Evolutionary conservation across 208 protist species (phyloP).

Genomic region (Crithidia brevicula): DNA sequence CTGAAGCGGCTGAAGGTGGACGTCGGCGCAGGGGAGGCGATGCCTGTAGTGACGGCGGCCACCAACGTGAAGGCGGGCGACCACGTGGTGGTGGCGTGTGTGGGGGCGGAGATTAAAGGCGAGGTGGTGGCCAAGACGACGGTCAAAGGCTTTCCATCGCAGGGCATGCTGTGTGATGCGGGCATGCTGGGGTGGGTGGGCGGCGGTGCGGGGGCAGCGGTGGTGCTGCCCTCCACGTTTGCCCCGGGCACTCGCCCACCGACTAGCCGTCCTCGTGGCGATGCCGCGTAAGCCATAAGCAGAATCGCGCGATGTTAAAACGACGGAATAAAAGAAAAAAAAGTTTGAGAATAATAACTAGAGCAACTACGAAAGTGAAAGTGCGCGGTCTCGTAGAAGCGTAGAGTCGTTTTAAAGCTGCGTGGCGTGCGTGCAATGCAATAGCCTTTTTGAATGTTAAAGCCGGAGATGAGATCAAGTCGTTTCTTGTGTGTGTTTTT

Average conservation of each 20-base stretch:
- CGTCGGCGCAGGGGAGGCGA: conserved; percentile 43
- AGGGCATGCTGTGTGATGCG: conserved; percentile 82
- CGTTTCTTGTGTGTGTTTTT: background rate
- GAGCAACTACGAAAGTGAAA: too few species aligned
- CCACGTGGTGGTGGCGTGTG: conserved; percentile 67
- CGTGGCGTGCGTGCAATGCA: too few species aligned
- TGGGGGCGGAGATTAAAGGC: conserved; percentile 64
- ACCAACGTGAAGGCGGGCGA: conserved; percentile 65
- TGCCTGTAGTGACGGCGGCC: conserved; percentile 80
- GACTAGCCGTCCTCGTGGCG: conserved; percentile 43
- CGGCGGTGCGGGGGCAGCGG: conserved; percentile 66
- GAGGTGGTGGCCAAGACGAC: conserved; percentile 63
- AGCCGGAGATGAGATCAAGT: too few species aligned
- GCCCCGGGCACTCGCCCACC: conserved; percentile 40
- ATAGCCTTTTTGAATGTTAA: too few species aligned
- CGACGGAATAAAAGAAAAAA: too few species aligned
- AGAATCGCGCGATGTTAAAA: too few species aligned
- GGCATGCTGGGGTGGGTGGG: conserved; percentile 84
- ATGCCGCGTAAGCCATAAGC: conserved; percentile 31
- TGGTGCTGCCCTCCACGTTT: conserved; percentile 53
- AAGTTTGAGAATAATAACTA: too few species aligned
- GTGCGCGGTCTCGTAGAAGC: too few species aligned
- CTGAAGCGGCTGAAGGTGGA: conserved; percentile 74
- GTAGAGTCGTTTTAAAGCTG: too few species aligned
- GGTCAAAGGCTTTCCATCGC: conserved; percentile 72